Evolutionary conservation across 1,139 yeast species (phyloP).

Genomic region (Taphrina deformans): DNA sequence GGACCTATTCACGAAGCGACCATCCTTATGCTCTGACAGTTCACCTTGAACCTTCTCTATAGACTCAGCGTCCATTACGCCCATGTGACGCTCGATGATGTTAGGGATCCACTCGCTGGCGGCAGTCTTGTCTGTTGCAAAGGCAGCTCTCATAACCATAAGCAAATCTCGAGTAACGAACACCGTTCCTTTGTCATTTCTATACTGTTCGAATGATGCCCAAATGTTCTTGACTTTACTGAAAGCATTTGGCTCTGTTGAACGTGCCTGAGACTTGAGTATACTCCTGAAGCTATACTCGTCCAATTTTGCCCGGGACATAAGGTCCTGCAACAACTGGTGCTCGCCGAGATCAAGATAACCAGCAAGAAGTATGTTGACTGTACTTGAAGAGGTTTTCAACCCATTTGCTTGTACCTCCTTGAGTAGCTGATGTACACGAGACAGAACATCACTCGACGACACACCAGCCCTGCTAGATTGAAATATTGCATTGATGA

Average conservation of each 20-base stretch:
- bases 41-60: neutral
- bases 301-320: slow-evolving; percentile 1
- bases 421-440: slow-evolving; percentile 4
- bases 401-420: neutral
- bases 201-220: neutral
- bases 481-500: slow-evolving; percentile 5
- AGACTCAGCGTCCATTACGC: neutral
- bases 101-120: slow-evolving; percentile 1
- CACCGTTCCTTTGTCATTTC: neutral
- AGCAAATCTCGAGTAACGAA: slow-evolving; percentile 10
- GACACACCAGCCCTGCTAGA: neutral
- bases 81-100: neutral
- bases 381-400: slow-evolving; percentile 2
- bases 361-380: slow-evolving; percentile 25
- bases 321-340: slow-evolving; percentile 8
- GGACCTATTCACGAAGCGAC: neutral
- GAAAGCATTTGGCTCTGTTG: neutral
- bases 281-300: slow-evolving; percentile 17
- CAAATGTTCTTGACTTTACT: neutral
- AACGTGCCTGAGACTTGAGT: slow-evolving; percentile 2
- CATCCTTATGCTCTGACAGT: neutral
- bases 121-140: neutral
- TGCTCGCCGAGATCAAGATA: slow-evolving; percentile 15
- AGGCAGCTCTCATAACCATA: slow-evolving; percentile 20
- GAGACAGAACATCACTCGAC: neutral